Conservation (phyloP, 768 basidiomycete genomes). For the Mrakia gelida region DNA sequence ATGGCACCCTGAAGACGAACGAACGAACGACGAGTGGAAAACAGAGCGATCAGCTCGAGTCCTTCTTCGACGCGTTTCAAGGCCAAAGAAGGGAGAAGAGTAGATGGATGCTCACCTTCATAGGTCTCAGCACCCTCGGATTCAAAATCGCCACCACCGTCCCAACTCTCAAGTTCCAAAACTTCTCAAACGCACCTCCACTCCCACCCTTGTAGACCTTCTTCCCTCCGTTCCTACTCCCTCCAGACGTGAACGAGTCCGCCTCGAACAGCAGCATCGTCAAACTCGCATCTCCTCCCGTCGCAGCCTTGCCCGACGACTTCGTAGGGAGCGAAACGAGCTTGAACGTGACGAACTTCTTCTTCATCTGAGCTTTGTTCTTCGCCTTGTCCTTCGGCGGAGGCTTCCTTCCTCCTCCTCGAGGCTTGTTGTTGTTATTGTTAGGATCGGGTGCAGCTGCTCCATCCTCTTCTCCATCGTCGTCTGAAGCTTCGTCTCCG, state of each 20-base stretch:
- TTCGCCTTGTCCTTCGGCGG: constrained; percentile 34
- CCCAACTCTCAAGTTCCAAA: constrained; percentile 80
- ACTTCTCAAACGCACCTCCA: constrained; percentile 82
- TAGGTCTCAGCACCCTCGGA: constrained; percentile 79
- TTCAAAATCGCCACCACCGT: constrained; percentile 87
- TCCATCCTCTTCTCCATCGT: constrained; percentile 45
- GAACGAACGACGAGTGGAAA: not conserved
- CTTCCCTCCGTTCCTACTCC: constrained; percentile 34
- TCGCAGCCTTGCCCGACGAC: constrained; percentile 59
- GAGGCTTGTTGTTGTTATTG: constrained; percentile 19
- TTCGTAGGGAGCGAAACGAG: constrained; percentile 54
- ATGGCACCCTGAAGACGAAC: constrained; percentile 37
- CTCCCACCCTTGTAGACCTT: constrained; percentile 83
- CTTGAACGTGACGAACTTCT: constrained; percentile 77
- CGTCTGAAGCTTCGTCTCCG: constrained; percentile 43
- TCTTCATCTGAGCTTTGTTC: constrained; percentile 34
- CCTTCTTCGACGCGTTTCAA: constrained; percentile 46
- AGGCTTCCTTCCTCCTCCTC: constrained; percentile 28
- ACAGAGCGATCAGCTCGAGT: constrained; percentile 34
- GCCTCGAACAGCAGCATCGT: constrained; percentile 84
- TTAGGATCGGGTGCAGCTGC: not conserved
- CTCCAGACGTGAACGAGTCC: constrained; percentile 58
- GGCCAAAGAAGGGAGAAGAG: not conserved
- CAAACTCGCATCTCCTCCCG: constrained; percentile 67
- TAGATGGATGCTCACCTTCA: constrained; percentile 48